Conservation (phyloP, 148 eudicot species). For the Cornus controversa region DNA sequence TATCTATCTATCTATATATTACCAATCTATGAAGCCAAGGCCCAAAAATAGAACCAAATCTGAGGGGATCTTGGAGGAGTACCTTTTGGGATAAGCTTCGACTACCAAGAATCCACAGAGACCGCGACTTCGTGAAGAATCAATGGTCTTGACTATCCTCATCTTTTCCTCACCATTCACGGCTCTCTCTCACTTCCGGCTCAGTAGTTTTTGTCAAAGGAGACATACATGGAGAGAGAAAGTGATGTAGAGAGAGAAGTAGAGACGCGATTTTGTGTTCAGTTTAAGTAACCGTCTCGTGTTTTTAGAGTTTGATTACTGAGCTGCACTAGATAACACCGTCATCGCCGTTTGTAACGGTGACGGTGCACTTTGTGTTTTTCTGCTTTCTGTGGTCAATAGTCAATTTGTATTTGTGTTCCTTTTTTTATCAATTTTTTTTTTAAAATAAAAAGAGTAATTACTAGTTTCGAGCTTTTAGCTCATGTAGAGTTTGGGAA, state of each 20-base stretch:
- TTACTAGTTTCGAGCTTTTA: too few species aligned
- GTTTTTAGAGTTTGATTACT: background rate
- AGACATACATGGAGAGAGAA: slow-evolving; percentile 3
- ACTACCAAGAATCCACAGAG: slow-evolving; percentile 41
- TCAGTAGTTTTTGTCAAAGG: background rate
- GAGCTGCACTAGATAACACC: slow-evolving; percentile 2
- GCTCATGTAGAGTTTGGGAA: too few species aligned
- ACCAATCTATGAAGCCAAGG: slow-evolving; percentile 66
- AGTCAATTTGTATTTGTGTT: too few species aligned
- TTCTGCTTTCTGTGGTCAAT: background rate
- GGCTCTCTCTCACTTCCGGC: background rate
- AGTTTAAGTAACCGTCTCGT: slow-evolving; percentile 7
- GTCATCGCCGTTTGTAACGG: slow-evolving; percentile 2
- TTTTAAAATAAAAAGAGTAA: too few species aligned
- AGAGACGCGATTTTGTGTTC: background rate
- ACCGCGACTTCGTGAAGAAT: slow-evolving; percentile 26
- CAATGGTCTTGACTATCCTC: slow-evolving; percentile 34
- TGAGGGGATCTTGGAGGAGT: slow-evolving; percentile 52
- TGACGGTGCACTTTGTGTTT: slow-evolving; percentile 5
- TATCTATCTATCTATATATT: background rate
- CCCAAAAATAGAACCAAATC: slow-evolving; percentile 57
- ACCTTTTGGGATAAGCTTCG: slow-evolving; percentile 60
- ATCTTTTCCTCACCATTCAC: background rate
- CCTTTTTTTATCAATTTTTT: too few species aligned
- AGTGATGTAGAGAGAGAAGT: background rate